phyloP scores from a whole-genome alignment of 305 asterid species.

The Fraxinus baroniana region DNA sequence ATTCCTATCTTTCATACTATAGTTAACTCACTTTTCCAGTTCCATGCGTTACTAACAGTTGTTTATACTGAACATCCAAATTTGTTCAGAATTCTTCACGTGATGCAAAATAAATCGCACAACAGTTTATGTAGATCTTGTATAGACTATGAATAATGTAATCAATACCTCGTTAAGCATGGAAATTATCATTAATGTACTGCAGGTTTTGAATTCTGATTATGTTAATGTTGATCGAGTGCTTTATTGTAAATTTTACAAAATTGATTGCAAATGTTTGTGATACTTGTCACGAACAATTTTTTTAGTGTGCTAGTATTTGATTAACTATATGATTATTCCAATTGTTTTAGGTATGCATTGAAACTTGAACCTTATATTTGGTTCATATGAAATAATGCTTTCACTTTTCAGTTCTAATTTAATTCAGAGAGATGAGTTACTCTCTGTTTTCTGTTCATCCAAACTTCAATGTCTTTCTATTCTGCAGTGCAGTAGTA shows the following conservation, averaged over 20 bases:
- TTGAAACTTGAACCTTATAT: neutral
- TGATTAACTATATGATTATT: neutral
- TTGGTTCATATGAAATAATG: neutral
- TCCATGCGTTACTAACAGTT: neutral
- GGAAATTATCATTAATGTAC: neutral
- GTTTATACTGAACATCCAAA: neutral
- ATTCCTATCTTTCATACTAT: neutral
- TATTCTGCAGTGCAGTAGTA: neutral
- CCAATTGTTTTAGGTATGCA: neutral
- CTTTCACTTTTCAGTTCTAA: neutral
- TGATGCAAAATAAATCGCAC: neutral
- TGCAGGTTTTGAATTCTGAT: neutral
- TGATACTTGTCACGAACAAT: neutral
- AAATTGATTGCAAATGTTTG: neutral
- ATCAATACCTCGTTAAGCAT: neutral
- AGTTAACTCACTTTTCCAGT: neutral
- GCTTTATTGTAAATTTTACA: neutral
- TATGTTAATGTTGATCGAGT: neutral
- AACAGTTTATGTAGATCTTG: neutral
- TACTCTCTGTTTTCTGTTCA: conserved; percentile 5
- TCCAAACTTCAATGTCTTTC: conserved; percentile 15
- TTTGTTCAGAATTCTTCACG: neutral
- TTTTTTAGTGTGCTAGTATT: neutral
- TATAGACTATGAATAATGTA: neutral
- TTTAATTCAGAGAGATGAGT: conserved; percentile 17